Evolutionary conservation across 176 grass and related monocot species (phyloP), one percentile per base, ranked within the genome.

Genomic region (Thinopyrum elongatum): DNA sequence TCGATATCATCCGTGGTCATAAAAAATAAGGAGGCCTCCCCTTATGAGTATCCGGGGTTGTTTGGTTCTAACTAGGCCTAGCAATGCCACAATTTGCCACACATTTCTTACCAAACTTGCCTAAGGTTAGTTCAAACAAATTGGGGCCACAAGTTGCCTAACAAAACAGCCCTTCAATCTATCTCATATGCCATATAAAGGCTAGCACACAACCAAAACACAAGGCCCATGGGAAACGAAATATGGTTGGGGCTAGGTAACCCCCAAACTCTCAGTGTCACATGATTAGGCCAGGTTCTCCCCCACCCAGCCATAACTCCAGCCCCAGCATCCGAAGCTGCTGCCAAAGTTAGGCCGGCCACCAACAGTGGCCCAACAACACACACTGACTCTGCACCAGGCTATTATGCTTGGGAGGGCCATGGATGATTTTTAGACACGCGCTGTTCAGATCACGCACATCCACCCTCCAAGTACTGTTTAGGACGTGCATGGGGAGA

Each of bases 321-420:
- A 78, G 33, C 57, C 39, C 47, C 80, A 63, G 35, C 27, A 88
- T 31, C 41, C 39, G n/a, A 88, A 88, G 51, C 53, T 73, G 38
- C 53, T 79, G 29, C 64, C 78, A 31, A 68, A 78, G 87, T 82
- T 68, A 66, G 72, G 80, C 61, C 78, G 35, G 61, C 28, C 64
- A 78, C 51, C 75, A 85, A 58, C 82, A 80, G 57, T 80, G 23
- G 42, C 75, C 82, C 58, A 89, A 73, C 66, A 80, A 55, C 59
- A 29, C 58, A 64, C 17, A 57, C 44, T 33, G 44, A 42, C 79
- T 27, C 67, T 51, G 38, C 82, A 84, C 36, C 36, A 65, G 65
- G 28, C 60, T 53, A 76, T 69, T 17, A 41, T 41, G 72, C 80
- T 44, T 16, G 35, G 35, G 55, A 82, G 72, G 61, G 61, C 47